phyloP scores from a whole-genome alignment of 202 grass and related monocot genomes.

The Setaria italica region DNA sequence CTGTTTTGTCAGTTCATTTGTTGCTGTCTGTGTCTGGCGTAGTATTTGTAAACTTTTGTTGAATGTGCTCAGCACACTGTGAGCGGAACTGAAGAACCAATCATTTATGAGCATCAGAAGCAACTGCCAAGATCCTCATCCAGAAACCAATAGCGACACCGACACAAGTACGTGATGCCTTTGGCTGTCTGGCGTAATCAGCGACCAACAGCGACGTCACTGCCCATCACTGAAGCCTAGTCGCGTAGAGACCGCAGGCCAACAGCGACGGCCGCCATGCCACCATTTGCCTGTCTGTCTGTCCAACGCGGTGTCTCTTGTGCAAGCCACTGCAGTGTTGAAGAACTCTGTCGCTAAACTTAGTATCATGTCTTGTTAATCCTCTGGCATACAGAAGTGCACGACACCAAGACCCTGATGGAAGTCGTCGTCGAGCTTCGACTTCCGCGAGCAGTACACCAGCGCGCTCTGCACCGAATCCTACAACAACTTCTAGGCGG shows the following conservation, averaged over 20 bases:
- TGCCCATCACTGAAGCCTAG: background rate
- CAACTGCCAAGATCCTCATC: background rate
- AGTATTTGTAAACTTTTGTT: too few relatives aligned
- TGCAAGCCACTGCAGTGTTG: conserved; percentile 15
- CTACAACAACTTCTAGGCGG: conserved; percentile 76
- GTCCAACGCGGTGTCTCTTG: conserved; percentile 27
- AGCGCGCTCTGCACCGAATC: conserved; percentile 92
- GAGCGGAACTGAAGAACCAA: too few relatives aligned
- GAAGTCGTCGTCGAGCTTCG: conserved; percentile 47
- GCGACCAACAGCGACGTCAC: background rate
- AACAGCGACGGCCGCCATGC: background rate
- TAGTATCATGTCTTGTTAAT: background rate
- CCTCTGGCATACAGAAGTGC: conserved; percentile 23
- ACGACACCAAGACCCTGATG: conserved; percentile 48
- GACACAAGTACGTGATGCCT: background rate
- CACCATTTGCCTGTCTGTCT: background rate
- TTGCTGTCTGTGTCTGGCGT: background rate
- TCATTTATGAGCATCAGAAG: background rate
- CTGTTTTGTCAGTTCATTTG: background rate
- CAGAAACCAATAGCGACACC: background rate
- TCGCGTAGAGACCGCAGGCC: background rate
- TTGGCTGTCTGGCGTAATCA: background rate
- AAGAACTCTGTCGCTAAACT: background rate
- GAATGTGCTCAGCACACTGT: background rate
- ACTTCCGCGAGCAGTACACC: conserved; percentile 84